Conservation (phyloP, 352 stramenopile species). For the Phytophthora palmivora region DNA sequence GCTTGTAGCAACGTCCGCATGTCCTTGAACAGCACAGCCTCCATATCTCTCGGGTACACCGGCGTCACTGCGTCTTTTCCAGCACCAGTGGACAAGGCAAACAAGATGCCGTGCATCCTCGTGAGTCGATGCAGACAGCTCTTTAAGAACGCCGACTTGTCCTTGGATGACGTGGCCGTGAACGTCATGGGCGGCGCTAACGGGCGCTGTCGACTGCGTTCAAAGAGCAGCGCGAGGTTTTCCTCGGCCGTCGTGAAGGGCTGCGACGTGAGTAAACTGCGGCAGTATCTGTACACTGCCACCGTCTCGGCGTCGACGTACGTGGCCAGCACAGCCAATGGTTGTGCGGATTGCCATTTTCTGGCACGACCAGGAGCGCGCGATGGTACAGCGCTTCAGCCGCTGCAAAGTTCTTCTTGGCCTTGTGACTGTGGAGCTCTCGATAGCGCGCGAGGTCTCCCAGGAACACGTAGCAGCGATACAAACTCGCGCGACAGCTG, state of each 20-base stretch:
- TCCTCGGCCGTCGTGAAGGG: slow-evolving; percentile 90
- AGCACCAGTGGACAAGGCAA: slow-evolving; percentile 49
- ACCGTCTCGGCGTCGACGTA: slow-evolving; percentile 92
- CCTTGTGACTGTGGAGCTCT: slow-evolving; percentile 84
- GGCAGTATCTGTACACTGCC: slow-evolving; percentile 91
- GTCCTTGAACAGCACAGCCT: slow-evolving; percentile 69
- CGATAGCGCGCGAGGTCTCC: slow-evolving; percentile 84
- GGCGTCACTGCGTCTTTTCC: slow-evolving; percentile 10
- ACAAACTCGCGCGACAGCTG: slow-evolving; percentile 50
- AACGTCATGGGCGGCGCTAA: slow-evolving; percentile 51
- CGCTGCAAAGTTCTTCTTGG: slow-evolving; percentile 84
- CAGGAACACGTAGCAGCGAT: slow-evolving; percentile 86
- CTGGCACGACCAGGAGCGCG: slow-evolving; percentile 68
- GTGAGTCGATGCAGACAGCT: slow-evolving; percentile 89
- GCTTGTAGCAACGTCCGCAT: slow-evolving; percentile 58
- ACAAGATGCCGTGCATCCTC: slow-evolving; percentile 86
- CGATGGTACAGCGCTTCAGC: slow-evolving; percentile 79
- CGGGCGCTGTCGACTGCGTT: slow-evolving; percentile 82
- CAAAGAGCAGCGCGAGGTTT: slow-evolving; percentile 90
- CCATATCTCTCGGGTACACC: slow-evolving; percentile 75
- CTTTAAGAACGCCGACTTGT: slow-evolving; percentile 87
- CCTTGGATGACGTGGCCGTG: slow-evolving; percentile 56
- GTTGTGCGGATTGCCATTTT: slow-evolving; percentile 89
- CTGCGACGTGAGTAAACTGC: slow-evolving; percentile 82
- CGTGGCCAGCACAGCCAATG: slow-evolving; percentile 86